phyloP scores from a whole-genome alignment of 2,329 filamentous ascomycete genomes.

The Huntiella bhutanensis region DNA sequence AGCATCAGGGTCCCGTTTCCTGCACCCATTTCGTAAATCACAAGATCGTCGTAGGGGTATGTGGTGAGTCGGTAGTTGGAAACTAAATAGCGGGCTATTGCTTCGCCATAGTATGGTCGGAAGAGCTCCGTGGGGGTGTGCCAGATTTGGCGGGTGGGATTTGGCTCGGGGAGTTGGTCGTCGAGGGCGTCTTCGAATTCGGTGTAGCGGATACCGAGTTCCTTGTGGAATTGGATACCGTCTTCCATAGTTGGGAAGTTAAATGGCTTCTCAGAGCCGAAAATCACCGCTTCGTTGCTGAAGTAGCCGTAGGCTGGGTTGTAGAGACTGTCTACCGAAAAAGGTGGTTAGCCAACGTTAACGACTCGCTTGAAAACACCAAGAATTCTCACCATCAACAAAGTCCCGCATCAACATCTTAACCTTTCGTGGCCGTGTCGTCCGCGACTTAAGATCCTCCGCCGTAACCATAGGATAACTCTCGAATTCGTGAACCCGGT shows the following conservation, averaged over 20 bases:
- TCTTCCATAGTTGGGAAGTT: slow-evolving; percentile 65
- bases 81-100: slow-evolving; percentile 87
- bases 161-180: slow-evolving; percentile 40
- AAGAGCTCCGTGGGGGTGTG: slow-evolving; percentile 97
- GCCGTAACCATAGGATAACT: slow-evolving; percentile 72
- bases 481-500: slow-evolving; percentile 64
- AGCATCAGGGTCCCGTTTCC: slow-evolving; percentile 95
- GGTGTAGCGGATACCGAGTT: slow-evolving; percentile 63
- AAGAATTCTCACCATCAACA: slow-evolving; percentile 53
- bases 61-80: slow-evolving; percentile 88
- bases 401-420: slow-evolving; percentile 98
- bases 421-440: slow-evolving; percentile 62
- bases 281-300: slow-evolving; percentile 90
- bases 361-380: slow-evolving; percentile 8
- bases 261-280: slow-evolving; percentile 80
- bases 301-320: slow-evolving; percentile 94
- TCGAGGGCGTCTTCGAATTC: slow-evolving; percentile 84
- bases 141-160: slow-evolving; percentile 77
- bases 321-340: slow-evolving; percentile 62
- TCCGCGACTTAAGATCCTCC: slow-evolving; percentile 52
- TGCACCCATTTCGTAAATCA: slow-evolving; percentile 97
- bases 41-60: slow-evolving; percentile 89
- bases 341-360: neutral
- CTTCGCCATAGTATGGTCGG: slow-evolving; percentile 88
- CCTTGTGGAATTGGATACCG: slow-evolving; percentile 64